phyloP scores from a whole-genome alignment of 2,329 filamentous ascomycete species.

The Talaromyces sp. region DNA sequence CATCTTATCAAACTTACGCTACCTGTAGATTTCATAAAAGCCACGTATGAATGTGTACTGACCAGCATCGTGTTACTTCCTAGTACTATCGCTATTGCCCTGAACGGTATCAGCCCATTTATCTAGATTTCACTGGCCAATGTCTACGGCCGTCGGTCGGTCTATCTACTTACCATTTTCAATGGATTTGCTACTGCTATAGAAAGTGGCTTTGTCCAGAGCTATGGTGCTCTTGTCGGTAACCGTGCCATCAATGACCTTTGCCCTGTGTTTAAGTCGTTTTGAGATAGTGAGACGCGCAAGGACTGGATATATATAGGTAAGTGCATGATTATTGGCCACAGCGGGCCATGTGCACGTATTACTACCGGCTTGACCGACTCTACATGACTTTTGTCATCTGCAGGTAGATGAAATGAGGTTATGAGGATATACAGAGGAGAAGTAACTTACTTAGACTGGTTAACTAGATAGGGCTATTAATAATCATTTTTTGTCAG shows the following conservation, averaged over 20 bases:
- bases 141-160: slow-evolving; percentile 7
- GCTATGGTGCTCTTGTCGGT: slow-evolving; percentile 4
- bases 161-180: slow-evolving; percentile 4
- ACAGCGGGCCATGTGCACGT: not conserved
- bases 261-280: slow-evolving; percentile 9
- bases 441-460: too few relatives aligned
- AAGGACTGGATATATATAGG: too few relatives aligned
- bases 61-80: not conserved
- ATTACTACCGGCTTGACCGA: not conserved
- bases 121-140: slow-evolving; percentile 8
- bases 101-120: slow-evolving; percentile 7
- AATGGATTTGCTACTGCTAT: slow-evolving; percentile 6
- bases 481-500: not conserved
- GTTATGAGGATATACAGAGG: not conserved
- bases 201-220: slow-evolving; percentile 6
- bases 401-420: too few relatives aligned
- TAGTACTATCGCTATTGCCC: slow-evolving; percentile 5
- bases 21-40: not conserved
- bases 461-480: too few relatives aligned
- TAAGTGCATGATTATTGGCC: too few relatives aligned
- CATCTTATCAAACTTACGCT: slow-evolving; percentile 5
- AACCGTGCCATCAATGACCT: slow-evolving; percentile 6
- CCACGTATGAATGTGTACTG: not conserved
- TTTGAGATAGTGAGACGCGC: too few relatives aligned
- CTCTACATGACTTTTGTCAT: too few relatives aligned